phyloP scores from a whole-genome alignment of 164 flowering plant genomes.

The Tetrastigma voinierianum region DNA sequence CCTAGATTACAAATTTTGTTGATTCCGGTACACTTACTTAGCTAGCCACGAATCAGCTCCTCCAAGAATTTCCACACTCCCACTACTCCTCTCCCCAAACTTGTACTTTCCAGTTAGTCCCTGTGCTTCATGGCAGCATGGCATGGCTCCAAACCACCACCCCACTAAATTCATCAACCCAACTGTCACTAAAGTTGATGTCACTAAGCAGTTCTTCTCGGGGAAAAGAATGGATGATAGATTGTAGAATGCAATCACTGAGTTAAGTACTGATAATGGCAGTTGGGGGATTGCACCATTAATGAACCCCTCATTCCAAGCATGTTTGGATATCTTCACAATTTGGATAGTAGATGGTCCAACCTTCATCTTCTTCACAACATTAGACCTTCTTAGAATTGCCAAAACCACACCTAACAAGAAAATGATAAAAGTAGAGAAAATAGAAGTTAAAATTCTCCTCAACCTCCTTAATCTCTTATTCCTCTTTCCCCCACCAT shows the following conservation, averaged over 20 bases:
- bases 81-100: constrained; percentile 87
- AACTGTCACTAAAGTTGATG: constrained; percentile 46
- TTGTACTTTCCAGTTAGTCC: constrained; percentile 87
- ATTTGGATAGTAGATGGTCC: constrained; percentile 52
- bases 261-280: constrained; percentile 55
- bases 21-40: no score
- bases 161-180: constrained; percentile 54
- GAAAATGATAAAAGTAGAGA: constrained; percentile 74
- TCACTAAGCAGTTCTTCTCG: constrained; percentile 46
- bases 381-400: constrained; percentile 46
- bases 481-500: constrained; percentile 13
- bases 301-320: constrained; percentile 74
- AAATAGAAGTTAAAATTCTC: constrained; percentile 44
- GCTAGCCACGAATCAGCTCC: no score
- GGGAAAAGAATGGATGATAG: constrained; percentile 67
- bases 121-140: constrained; percentile 83
- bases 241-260: constrained; percentile 60
- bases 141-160: constrained; percentile 70
- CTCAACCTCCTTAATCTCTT: no score
- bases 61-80: constrained; percentile 72
- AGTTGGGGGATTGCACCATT: constrained; percentile 66
- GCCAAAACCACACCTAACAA: constrained; percentile 65
- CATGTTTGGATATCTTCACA: constrained; percentile 47
- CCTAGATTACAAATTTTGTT: no score
- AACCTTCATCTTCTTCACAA: constrained; percentile 38